phyloP scores from a whole-genome alignment of 139 green algal genomes.

The Diplosphaera chodatii region DNA sequence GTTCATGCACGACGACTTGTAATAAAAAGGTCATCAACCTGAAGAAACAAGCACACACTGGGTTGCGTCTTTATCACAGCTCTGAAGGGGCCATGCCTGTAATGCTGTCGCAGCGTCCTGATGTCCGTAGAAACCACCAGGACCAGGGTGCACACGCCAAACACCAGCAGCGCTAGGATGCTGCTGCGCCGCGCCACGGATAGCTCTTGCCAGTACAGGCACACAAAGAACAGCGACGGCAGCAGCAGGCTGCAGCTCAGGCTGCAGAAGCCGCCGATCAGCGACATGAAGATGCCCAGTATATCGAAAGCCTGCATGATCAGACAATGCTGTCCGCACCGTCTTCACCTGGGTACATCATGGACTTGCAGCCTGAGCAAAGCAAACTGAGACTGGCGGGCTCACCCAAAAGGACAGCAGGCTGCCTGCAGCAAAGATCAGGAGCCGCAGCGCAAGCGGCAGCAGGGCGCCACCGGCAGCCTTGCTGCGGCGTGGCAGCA shows the following conservation, averaged over 20 bases:
- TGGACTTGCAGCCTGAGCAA: too few species aligned
- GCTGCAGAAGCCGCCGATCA: conserved; percentile 21
- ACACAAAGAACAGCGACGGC: conserved; percentile 29
- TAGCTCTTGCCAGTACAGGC: conserved; percentile 26
- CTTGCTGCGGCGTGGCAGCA: conserved; percentile 1
- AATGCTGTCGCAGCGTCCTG: background rate
- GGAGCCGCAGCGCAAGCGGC: conserved; percentile 9
- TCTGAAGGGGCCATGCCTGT: too few species aligned
- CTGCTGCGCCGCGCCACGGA: background rate
- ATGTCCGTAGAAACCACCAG: conserved; percentile 10
- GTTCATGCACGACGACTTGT: too few species aligned
- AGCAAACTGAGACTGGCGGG: too few species aligned
- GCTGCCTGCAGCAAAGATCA: conserved; percentile 3
- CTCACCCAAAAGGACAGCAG: background rate
- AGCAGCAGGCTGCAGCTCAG: conserved; percentile 42
- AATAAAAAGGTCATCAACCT: too few species aligned
- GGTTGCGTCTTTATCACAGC: too few species aligned
- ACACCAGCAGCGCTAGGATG: conserved; percentile 9
- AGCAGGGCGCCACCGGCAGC: background rate
- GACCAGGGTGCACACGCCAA: conserved; percentile 10
- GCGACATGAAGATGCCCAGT: conserved; percentile 25
- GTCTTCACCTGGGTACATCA: too few species aligned
- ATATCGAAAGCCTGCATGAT: conserved; percentile 15
- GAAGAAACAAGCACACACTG: too few species aligned
- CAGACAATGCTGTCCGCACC: too few species aligned